Base-by-base conservation (phyloP, 2,329 filamentous ascomycete species). In the Aspergillus costaricaensis region DNA sequence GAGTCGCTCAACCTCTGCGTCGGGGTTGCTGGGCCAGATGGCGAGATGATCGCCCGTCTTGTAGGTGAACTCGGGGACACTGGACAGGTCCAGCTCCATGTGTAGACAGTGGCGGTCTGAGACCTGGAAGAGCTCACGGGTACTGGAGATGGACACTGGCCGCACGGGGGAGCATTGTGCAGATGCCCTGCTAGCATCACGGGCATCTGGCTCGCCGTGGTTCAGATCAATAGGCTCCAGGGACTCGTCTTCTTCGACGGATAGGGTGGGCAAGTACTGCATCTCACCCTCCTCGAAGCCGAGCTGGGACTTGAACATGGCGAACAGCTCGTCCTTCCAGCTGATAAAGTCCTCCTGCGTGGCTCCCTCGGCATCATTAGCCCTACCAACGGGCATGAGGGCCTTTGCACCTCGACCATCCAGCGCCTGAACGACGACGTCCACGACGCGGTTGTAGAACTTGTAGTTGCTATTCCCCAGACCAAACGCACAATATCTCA, bases 381-480 rank as follows among this genome's bases (percentile, higher is more conserved):
- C 94, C 79, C 96, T 92, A 64, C 92, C 93, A 59, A 92, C 90
- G 51, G 88, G 83, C 55, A 92, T 90, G 61, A 96, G 88, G 62
- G 89, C 84, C 68, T 85, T 83, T 6, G 90, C 93, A 49, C 93
- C 92, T 5, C 92, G 83, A 70, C 88, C 90, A 70, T 87, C 82
- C 55, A 97, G 80, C 55, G 85, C 86, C 76, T 89, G 88, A 77
- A 91, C 86, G 58, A 96, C 88, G 64, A 92, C 91, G 77, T 92
- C 91, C 60, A 96, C 91, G 87, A 97, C 94, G 52, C 89, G 90
- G 81, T 97, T 97, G 83, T 96, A 97, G 81, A 96, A 92, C 75
- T 96, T 92, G 76, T 97, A 97, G 32, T 93, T 96, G 81, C 96
- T 96, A 82, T 97, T 97, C 60, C 93, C 93, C 41, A 97, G 86